Evolutionary conservation across 345 rosid genomes (phyloP).

Genomic region (Eucalyptus sideroxylon): DNA sequence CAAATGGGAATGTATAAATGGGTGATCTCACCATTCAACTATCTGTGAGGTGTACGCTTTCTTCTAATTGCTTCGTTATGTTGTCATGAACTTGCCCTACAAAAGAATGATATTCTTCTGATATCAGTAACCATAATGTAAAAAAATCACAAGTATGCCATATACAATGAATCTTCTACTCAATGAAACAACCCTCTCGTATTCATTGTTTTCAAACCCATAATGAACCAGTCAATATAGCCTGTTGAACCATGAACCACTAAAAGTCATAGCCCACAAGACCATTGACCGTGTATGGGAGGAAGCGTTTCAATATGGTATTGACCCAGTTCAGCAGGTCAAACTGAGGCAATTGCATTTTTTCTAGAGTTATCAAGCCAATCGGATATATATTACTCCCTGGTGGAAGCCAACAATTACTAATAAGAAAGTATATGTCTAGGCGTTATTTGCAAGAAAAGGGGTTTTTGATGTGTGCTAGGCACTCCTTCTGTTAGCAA

Average conservation of each 20-base stretch:
- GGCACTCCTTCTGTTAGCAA: background rate
- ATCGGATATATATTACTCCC: background rate
- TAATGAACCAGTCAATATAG: background rate
- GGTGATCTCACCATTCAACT: background rate
- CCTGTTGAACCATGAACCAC: background rate
- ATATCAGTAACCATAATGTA: background rate
- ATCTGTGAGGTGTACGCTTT: background rate
- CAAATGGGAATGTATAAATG: background rate
- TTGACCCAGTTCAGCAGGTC: background rate
- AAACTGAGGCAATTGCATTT: background rate
- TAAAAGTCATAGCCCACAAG: background rate
- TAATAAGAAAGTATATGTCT: background rate
- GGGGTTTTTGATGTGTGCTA: background rate
- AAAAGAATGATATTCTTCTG: background rate
- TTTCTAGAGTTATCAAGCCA: background rate
- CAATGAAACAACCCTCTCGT: background rate
- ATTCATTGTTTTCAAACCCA: background rate
- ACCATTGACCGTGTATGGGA: background rate
- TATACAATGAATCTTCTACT: background rate
- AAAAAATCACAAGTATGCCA: background rate
- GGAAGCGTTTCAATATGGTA: background rate
- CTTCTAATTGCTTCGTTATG: constrained; percentile 14
- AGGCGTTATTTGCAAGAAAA: background rate
- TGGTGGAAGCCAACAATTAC: background rate
- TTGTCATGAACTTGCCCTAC: constrained; percentile 21